Evolutionary conservation across 805 yeast genomes (phyloP).

Genomic region (Barnettozyma siamensis): DNA sequence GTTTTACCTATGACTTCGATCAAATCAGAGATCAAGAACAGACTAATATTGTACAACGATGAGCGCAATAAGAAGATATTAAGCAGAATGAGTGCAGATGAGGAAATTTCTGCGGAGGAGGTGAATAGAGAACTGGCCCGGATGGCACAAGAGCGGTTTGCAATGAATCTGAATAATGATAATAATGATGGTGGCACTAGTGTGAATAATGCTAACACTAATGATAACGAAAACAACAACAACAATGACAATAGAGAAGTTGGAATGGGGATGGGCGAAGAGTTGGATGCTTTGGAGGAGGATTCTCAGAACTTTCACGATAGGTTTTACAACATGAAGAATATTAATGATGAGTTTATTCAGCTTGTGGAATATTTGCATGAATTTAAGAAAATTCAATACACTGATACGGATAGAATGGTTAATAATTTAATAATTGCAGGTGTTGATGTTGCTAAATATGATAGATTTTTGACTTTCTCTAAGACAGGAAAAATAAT

Average conservation of each 20-base stretch:
- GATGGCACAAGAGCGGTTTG: slow-evolving; percentile 17
- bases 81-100: slow-evolving; percentile 9
- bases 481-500: slow-evolving; percentile 7
- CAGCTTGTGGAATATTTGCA: slow-evolving; percentile 2
- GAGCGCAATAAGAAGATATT: slow-evolving; percentile 14
- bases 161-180: background rate
- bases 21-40: slow-evolving; percentile 13
- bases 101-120: slow-evolving; percentile 12
- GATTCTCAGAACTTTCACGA: slow-evolving; percentile 16
- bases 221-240: background rate
- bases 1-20: slow-evolving; percentile 19
- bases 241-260: background rate
- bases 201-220: background rate
- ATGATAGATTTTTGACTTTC: slow-evolving; percentile 9
- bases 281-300: slow-evolving; percentile 3
- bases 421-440: slow-evolving; percentile 9
- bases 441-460: background rate
- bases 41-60: slow-evolving; percentile 13
- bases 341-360: background rate
- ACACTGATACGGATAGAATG: slow-evolving; percentile 5
- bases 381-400: slow-evolving; percentile 7
- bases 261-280: background rate
- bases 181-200: background rate
- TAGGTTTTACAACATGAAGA: slow-evolving; percentile 10
- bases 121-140: slow-evolving; percentile 15